phyloP scores from a whole-genome alignment of 441 rosid genomes.

The Cnidoscolus chayamansa region DNA sequence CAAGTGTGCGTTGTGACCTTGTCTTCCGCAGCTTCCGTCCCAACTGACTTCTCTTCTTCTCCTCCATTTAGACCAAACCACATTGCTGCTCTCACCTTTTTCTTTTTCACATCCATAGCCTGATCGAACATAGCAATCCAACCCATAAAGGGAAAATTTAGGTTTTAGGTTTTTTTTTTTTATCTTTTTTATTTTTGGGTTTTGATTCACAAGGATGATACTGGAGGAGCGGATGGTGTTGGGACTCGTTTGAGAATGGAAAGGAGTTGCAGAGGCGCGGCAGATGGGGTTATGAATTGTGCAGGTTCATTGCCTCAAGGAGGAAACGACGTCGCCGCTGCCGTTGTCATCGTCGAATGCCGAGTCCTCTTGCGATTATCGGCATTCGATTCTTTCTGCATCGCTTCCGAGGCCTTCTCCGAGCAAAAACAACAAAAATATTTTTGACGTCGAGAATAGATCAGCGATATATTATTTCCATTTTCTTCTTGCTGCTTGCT shows the following conservation, averaged over 20 bases:
- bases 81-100: slow-evolving; percentile 5
- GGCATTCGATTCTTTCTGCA: slow-evolving; percentile 49
- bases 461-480: not conserved
- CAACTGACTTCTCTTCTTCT: not conserved
- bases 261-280: slow-evolving; percentile 3
- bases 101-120: not conserved
- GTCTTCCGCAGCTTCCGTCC: slow-evolving; percentile 16
- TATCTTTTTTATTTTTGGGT: not conserved
- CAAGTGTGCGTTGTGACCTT: slow-evolving; percentile 33
- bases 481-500: slow-evolving; percentile 21
- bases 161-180: not conserved
- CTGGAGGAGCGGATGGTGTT: slow-evolving; percentile 19
- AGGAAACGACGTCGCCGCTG: slow-evolving; percentile 15
- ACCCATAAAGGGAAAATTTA: not conserved
- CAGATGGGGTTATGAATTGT: slow-evolving; percentile 38
- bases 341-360: slow-evolving; percentile 40
- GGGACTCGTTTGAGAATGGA: slow-evolving; percentile 31
- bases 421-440: slow-evolving; percentile 10
- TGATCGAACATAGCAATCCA: not conserved
- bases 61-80: not conserved
- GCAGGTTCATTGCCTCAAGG: slow-evolving; percentile 32
- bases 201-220: slow-evolving; percentile 12
- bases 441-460: slow-evolving; percentile 15
- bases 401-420: slow-evolving; percentile 55
- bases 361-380: slow-evolving; percentile 43